phyloP scores from a whole-genome alignment of 164 flowering plant species.

The Echeveria elegans region DNA sequence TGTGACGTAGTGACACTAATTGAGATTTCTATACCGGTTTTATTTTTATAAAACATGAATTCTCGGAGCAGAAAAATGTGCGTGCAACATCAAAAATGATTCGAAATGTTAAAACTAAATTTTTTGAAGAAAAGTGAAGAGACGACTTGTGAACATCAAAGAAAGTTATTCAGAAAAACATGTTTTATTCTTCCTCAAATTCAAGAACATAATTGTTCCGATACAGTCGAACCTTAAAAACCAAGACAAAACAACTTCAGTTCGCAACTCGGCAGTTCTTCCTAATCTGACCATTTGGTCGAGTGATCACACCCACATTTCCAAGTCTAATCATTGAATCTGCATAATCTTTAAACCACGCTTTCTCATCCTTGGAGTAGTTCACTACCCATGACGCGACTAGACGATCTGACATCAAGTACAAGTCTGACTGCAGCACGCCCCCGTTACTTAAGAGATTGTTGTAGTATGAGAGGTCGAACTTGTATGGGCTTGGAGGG shows the following conservation, averaged over 20 bases:
- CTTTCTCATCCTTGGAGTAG: slow-evolving; percentile 30
- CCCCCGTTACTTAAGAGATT: slow-evolving; percentile 52
- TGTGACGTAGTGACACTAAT: not conserved
- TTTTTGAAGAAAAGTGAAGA: no score
- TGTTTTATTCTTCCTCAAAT: no score
- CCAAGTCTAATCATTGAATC: slow-evolving; percentile 47
- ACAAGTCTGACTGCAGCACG: slow-evolving; percentile 52
- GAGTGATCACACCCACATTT: slow-evolving; percentile 40
- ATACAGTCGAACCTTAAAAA: not conserved
- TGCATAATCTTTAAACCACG: slow-evolving; percentile 34
- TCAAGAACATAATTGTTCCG: no score
- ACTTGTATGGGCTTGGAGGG: slow-evolving; percentile 20
- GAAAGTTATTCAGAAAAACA: no score
- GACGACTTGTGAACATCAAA: no score
- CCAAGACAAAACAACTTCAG: not conserved
- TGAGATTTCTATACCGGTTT: no score
- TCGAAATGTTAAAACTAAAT: no score
- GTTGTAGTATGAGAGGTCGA: slow-evolving; percentile 38
- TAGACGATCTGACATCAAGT: slow-evolving; percentile 29
- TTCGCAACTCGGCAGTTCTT: slow-evolving; percentile 39
- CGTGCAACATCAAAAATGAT: no score
- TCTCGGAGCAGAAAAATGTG: no score
- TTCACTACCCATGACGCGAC: slow-evolving; percentile 34
- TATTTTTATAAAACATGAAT: no score
- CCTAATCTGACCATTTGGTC: slow-evolving; percentile 41